Evolutionary conservation across 1,139 yeast genomes (phyloP).

Genomic region (Suhomyces terraborum): DNA sequence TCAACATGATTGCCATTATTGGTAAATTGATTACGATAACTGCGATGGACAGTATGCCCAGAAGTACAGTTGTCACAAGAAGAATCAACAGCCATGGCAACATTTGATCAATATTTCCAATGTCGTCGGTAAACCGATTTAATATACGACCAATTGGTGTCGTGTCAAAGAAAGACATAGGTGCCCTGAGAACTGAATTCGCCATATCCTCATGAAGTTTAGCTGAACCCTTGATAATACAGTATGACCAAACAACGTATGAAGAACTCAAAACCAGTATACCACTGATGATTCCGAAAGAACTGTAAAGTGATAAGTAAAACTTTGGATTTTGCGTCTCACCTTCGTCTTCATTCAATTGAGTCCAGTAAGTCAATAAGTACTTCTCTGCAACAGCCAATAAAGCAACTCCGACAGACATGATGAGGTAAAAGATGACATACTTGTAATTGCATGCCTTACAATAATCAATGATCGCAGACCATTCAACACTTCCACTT

Average conservation of each 20-base stretch:
- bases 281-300: conserved; percentile 26
- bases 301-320: conserved; percentile 25
- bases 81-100: conserved; percentile 30
- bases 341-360: conserved; percentile 25
- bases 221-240: conserved; percentile 29
- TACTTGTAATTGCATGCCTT: conserved; percentile 30
- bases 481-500: conserved; percentile 28
- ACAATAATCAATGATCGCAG: conserved; percentile 27
- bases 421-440: conserved; percentile 24
- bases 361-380: conserved; percentile 32
- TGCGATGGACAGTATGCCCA: conserved; percentile 21
- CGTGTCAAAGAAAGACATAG: conserved; percentile 37
- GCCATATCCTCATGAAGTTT: conserved; percentile 33
- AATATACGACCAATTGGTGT: conserved; percentile 35
- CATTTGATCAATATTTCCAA: conserved; percentile 26
- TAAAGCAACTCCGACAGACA: conserved; percentile 21
- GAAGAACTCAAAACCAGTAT: conserved; percentile 27
- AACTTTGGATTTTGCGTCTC: conserved; percentile 21
- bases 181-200: conserved; percentile 28
- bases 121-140: conserved; percentile 35
- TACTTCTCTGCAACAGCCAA: conserved; percentile 26
- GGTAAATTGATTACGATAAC: conserved; percentile 30
- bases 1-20: conserved; percentile 25
- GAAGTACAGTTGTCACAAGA: conserved; percentile 19
- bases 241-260: conserved; percentile 29